Evolutionary conservation across 108 stramenopile species (phyloP), one percentile per base, ranked within the genome.

Genomic region (Schizochytrium sp.): DNA sequence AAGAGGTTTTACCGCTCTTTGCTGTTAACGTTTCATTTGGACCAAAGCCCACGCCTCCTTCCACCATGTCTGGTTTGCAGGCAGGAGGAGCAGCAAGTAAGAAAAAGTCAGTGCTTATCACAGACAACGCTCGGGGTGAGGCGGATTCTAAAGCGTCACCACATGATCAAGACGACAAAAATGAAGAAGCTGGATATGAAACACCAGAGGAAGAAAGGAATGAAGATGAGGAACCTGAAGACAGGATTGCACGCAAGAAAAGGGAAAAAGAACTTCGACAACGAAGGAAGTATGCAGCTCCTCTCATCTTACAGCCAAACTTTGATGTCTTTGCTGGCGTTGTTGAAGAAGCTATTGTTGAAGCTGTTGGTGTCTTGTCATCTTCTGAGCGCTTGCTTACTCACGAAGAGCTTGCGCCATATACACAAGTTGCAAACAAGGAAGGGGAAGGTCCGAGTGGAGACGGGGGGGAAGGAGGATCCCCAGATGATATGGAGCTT

Each of bases 381-480:
- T 87, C 91, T 3, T 87, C 91, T 3, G 91, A 92, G 59, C 46
- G 91, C 1, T 64, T 93, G 3, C 64, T 94, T 56, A 90, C 91
- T 0, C 92, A 92, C 91, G 90, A 91, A 61, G 93, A 93, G 15
- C 90, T 94, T 15, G 87, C 69, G 4, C 90, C 92, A 1, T 94
- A 94, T 76, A 91, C 92, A 49, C 92, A 92, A 90, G 73, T 90
- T n/a, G 94, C 93, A 53, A 88, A 87, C 4, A 93, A 93, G 17
- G 93, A 93, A 42, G 88, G 61, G 17, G 89, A 46, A 12, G 90
- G 53, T 12, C 72, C 56, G 12, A 72, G 17, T 13, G 88, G 1
- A 4, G 50, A 41, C 8, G 88, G 46, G 73, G 72, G 53, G n/a
- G 64, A 45, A n/a, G 89, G 42, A 2, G 45, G 40, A 49, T 46